These are phyloP conservation scores for Chloris gayana DNA, from an alignment of 176 grass and related monocot species.

Conservation along the genomic window DNA sequence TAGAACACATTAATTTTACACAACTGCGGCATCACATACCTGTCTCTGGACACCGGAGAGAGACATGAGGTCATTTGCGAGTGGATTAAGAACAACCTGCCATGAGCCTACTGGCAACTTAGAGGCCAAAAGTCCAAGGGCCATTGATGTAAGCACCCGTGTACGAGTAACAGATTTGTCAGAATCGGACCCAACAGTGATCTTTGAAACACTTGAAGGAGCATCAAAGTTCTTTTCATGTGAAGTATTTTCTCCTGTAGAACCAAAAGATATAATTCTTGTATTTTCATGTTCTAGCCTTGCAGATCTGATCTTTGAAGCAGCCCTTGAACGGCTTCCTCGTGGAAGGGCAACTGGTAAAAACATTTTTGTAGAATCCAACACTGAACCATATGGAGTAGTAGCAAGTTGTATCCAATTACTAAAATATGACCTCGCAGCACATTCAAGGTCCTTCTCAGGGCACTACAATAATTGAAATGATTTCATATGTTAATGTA, in stretches of 20 bases:
- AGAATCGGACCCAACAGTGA: slow-evolving; percentile 83
- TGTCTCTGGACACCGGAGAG: slow-evolving; percentile 95
- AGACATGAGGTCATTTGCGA: slow-evolving; percentile 71
- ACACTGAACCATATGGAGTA: slow-evolving; percentile 77
- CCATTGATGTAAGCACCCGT: slow-evolving; percentile 80
- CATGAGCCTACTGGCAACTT: slow-evolving; percentile 75
- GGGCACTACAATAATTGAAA: slow-evolving; percentile 68
- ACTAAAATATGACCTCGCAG: slow-evolving; percentile 71
- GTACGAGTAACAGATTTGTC: slow-evolving; percentile 97
- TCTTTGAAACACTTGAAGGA: slow-evolving; percentile 57
- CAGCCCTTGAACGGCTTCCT: slow-evolving; percentile 89
- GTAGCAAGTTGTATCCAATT: slow-evolving; percentile 90
- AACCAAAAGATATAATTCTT: slow-evolving; percentile 60
- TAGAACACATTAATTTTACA: slow-evolving; percentile 21
- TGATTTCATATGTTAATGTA: slow-evolving; percentile 39
- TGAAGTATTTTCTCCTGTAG: slow-evolving; percentile 58
- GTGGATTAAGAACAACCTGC: slow-evolving; percentile 75
- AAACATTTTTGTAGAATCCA: slow-evolving; percentile 92
- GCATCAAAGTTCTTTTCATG: slow-evolving; percentile 62
- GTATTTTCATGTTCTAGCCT: slow-evolving; percentile 62
- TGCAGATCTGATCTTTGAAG: slow-evolving; percentile 87
- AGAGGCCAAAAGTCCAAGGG: slow-evolving; percentile 88
- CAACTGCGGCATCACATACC: slow-evolving; percentile 42
- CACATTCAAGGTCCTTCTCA: slow-evolving; percentile 79
- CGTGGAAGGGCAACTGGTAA: slow-evolving; percentile 93